These are phyloP conservation scores for Pythium aphanidermatum DNA, from an alignment of 352 stramenopile species.

Conservation along the genomic window DNA sequence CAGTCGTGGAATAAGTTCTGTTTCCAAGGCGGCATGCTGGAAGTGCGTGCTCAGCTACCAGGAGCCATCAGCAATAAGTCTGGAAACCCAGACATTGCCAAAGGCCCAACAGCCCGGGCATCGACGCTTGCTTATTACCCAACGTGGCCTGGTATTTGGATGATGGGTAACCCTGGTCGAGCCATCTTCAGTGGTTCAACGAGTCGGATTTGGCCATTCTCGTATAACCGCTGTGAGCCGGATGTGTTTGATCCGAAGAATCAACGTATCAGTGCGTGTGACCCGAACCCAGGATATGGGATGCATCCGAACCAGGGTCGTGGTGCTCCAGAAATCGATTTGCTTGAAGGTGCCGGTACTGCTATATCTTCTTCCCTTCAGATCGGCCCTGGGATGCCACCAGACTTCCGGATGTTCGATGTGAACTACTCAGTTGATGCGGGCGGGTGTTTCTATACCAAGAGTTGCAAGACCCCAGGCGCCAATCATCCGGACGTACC, in stretches of 20 bases:
- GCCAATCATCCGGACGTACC: constrained; percentile 42
- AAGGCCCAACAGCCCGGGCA: constrained; percentile 16
- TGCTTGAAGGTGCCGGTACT: constrained; percentile 59
- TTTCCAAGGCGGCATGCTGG: constrained; percentile 88
- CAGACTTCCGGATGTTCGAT: constrained; percentile 11
- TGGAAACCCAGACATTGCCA: constrained; percentile 26
- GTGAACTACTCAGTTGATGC: constrained; percentile 7
- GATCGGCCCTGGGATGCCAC: constrained; percentile 32
- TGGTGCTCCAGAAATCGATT: constrained; percentile 87
- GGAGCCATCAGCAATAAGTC: constrained; percentile 47
- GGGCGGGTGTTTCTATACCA: constrained; percentile 19
- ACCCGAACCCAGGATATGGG: constrained; percentile 82
- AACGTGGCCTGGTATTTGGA: constrained; percentile 87
- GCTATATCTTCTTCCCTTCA: constrained; percentile 70
- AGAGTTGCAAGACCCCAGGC: constrained; percentile 19
- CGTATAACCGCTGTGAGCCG: constrained; percentile 75
- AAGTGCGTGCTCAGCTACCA: constrained; percentile 81
- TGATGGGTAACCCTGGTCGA: constrained; percentile 22
- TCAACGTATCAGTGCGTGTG: constrained; percentile 84
- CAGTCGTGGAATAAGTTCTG: constrained; percentile 93
- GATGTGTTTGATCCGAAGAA: constrained; percentile 65
- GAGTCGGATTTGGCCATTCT: constrained; percentile 90
- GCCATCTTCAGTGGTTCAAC: constrained; percentile 51
- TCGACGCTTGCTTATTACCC: constrained; percentile 24
- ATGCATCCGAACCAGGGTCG: constrained; percentile 76